Evolutionary conservation across 441 rosid species (phyloP), one percentile per base, ranked within the genome.

Genomic region (Brassica balearica): DNA sequence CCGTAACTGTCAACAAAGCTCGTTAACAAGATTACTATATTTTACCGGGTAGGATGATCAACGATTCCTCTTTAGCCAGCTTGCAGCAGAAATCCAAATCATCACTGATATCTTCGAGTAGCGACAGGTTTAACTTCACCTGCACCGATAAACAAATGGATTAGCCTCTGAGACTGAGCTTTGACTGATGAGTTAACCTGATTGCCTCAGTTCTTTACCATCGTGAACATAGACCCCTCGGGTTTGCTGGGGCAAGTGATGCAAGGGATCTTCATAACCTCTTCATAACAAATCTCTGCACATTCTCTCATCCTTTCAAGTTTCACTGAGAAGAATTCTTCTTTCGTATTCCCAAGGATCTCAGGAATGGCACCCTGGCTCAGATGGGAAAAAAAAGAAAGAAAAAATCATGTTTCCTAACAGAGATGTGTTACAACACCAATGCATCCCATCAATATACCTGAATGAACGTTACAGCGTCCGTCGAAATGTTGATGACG

Each of bases 391-490:
- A 34, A 2, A 53, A 6, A 53, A 15, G 17, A 15, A 41, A 2
- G 14, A 51, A 1, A 15, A 55, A 27, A 1, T 61, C 11, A 65
- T 0, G 73, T 6, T 38, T 48, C 56, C 9, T 65, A 5, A 11
- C 4, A 11, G 11, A 23, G 8, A 53, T 53, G 20, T 71, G 72
- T 63, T 32, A 34, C 23, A 65, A 46, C 51, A 68, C 5, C 10
- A 22, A 60, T 41, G 19, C 69, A 67, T 48, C 9, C 10, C 22
- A 65, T 74, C 48, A 36, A 53, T 62, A 46, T 48, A 82, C 88
- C 85, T 88, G 91, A 79, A 82, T 81, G 69, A 88, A 82, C 1
- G 88, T 88, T 59, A 82, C 77, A 12, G 86, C 80, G n/a, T 81
- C 83, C 0, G 81, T 62, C 4, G 82, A 48, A 72, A 86, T 62